These are phyloP conservation scores for Mycena epipterygia DNA, from an alignment of 768 basidiomycete species.

Conservation along the genomic window DNA sequence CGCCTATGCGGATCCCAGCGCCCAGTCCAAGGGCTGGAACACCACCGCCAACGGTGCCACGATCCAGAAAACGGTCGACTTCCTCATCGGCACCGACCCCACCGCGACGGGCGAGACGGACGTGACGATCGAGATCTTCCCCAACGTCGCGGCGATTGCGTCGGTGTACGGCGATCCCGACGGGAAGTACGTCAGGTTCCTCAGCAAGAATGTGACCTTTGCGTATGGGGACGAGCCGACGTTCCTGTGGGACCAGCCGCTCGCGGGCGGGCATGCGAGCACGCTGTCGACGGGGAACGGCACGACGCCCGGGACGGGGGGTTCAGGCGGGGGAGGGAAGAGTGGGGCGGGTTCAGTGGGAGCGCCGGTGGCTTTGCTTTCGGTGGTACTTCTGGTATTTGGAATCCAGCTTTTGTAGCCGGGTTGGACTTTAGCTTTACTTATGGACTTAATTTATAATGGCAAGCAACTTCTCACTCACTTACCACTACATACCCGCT, in stretches of 20 bases:
- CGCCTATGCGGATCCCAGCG: slow-evolving; percentile 58
- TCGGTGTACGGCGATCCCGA: slow-evolving; percentile 70
- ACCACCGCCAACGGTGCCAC: slow-evolving; percentile 62
- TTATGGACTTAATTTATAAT: too few relatives aligned
- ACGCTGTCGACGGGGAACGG: too few relatives aligned
- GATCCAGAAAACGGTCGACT: slow-evolving; percentile 74
- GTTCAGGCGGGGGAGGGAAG: too few relatives aligned
- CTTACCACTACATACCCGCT: too few relatives aligned
- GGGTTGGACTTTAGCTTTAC: too few relatives aligned
- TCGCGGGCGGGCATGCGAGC: slow-evolving; percentile 43
- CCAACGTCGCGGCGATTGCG: slow-evolving; percentile 69
- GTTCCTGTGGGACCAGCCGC: slow-evolving; percentile 70
- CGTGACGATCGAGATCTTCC: slow-evolving; percentile 64
- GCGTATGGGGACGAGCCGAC: slow-evolving; percentile 60
- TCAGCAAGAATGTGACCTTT: slow-evolving; percentile 54
- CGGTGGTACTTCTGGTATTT: too few relatives aligned
- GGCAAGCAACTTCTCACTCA: too few relatives aligned
- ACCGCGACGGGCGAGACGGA: slow-evolving; percentile 46
- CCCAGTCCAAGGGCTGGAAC: slow-evolving; percentile 63
- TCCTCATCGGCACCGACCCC: slow-evolving; percentile 63
- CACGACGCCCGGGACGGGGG: too few relatives aligned
- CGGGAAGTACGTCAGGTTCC: slow-evolving; percentile 64
- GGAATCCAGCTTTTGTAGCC: too few relatives aligned
- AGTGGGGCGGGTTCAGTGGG: too few relatives aligned
- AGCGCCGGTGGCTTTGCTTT: too few relatives aligned